Evolutionary conservation across 495 filamentous ascomycete genomes (phyloP).

Genomic region (Aspergillus funiculosus): DNA sequence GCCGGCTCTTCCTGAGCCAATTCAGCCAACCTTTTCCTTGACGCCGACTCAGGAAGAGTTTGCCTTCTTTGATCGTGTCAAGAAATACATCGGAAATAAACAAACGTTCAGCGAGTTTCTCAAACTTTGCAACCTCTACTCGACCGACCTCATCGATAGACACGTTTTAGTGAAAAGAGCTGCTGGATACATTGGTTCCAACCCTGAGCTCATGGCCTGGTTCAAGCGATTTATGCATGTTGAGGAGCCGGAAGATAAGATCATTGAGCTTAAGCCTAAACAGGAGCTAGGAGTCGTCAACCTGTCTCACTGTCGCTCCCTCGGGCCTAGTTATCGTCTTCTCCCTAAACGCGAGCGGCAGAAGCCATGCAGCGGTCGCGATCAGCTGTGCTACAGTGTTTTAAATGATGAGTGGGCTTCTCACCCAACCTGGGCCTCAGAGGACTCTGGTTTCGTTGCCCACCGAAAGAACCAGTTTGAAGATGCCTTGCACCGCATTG

Average conservation of each 20-base stretch:
- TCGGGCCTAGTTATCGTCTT: conserved; percentile 90
- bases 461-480: conserved; percentile 94
- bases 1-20: conserved; percentile 77
- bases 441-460: conserved; percentile 96
- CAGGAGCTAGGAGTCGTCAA: conserved; percentile 71
- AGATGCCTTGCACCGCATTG: conserved; percentile 88
- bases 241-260: conserved; percentile 61
- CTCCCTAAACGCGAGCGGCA: conserved; percentile 83
- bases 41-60: conserved; percentile 71
- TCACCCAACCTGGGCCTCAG: conserved; percentile 97
- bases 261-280: conserved; percentile 71
- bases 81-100: conserved; percentile 92
- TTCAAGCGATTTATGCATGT: conserved; percentile 75
- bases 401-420: conserved; percentile 98
- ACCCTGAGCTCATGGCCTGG: conserved; percentile 76
- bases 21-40: conserved; percentile 58
- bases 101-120: conserved; percentile 88
- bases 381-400: conserved; percentile 84
- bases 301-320: conserved; percentile 84
- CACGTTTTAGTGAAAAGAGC: conserved; percentile 74
- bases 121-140: conserved; percentile 91
- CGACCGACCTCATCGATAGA: conserved; percentile 80
- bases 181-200: conserved; percentile 78
- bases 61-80: conserved; percentile 90
- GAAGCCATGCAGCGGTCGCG: conserved; percentile 84